phyloP scores from a whole-genome alignment of 352 stramenopile species.

The Elongisporangium anandrum region DNA sequence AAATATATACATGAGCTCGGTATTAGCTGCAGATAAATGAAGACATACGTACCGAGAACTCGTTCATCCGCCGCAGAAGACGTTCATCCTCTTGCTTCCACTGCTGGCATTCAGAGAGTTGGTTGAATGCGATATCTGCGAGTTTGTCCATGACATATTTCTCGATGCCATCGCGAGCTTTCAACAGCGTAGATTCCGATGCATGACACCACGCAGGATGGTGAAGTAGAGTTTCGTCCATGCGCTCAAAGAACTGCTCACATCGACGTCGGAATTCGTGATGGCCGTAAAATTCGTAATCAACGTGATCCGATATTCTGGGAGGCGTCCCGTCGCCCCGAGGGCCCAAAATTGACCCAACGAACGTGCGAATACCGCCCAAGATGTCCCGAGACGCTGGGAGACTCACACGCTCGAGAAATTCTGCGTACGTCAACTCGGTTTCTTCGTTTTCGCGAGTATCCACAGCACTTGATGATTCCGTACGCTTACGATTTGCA shows the following conservation, averaged over 20 bases:
- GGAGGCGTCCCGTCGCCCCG: constrained; percentile 68
- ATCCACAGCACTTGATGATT: not conserved
- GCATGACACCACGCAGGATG: constrained; percentile 66
- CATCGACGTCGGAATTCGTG: constrained; percentile 68
- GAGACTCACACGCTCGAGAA: constrained; percentile 68
- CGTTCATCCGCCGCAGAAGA: constrained; percentile 72
- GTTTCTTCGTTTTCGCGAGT: constrained; percentile 20
- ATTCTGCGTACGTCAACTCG: constrained; percentile 72
- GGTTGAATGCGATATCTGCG: constrained; percentile 70
- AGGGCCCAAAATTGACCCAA: constrained; percentile 72
- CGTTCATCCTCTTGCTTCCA: constrained; percentile 75
- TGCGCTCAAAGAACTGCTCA: constrained; percentile 67
- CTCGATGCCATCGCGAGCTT: constrained; percentile 82
- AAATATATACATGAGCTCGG: not conserved
- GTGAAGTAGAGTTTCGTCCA: constrained; percentile 48
- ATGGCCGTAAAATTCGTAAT: constrained; percentile 78
- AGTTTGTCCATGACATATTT: constrained; percentile 92
- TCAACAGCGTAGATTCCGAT: constrained; percentile 52
- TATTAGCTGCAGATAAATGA: not conserved
- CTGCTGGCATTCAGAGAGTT: constrained; percentile 51
- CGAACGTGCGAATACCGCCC: constrained; percentile 68
- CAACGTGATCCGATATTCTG: constrained; percentile 60
- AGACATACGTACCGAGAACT: constrained; percentile 53
- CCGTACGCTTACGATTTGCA: constrained; percentile 11
- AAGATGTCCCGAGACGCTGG: constrained; percentile 70